phyloP scores from a whole-genome alignment of 371 early-diverging fungal species.

The Synchytrium microbalum region DNA sequence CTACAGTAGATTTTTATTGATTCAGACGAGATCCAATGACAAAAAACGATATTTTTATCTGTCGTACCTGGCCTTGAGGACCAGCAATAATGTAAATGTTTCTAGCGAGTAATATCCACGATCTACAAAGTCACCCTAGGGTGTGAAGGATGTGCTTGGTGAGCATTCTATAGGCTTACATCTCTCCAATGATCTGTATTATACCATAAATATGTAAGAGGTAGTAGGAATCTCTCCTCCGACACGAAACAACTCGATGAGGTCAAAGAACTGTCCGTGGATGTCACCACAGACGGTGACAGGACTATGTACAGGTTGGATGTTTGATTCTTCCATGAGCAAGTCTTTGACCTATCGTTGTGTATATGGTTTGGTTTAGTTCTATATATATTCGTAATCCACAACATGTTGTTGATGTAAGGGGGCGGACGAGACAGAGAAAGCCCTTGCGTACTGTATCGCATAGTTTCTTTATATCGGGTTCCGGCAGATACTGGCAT shows the following conservation, averaged over 20 bases:
- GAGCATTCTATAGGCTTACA: too few species aligned
- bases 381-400: too few species aligned
- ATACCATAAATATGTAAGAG: conserved; percentile 99
- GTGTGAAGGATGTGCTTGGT: neutral
- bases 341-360: conserved; percentile 74
- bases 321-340: conserved; percentile 89
- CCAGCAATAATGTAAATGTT: conserved; percentile 89
- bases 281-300: conserved; percentile 99
- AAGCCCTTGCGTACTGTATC: conserved; percentile 88
- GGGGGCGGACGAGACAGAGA: too few species aligned
- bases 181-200: too few species aligned
- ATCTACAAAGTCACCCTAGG: conserved; percentile 98
- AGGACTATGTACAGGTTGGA: conserved; percentile 89
- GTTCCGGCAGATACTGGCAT: conserved; percentile 86
- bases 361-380: conserved; percentile 5
- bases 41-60: too few species aligned
- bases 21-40: conserved; percentile 4
- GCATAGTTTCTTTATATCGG: conserved; percentile 90
- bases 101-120: conserved; percentile 98
- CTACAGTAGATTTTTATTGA: conserved; percentile 30
- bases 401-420: too few species aligned
- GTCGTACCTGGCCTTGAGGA: conserved; percentile 68
- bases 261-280: conserved; percentile 99
- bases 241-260: conserved; percentile 95
- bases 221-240: conserved; percentile 97